Evolutionary conservation across 805 yeast genomes (phyloP).

Genomic region (Pichia sporocuriosa): DNA sequence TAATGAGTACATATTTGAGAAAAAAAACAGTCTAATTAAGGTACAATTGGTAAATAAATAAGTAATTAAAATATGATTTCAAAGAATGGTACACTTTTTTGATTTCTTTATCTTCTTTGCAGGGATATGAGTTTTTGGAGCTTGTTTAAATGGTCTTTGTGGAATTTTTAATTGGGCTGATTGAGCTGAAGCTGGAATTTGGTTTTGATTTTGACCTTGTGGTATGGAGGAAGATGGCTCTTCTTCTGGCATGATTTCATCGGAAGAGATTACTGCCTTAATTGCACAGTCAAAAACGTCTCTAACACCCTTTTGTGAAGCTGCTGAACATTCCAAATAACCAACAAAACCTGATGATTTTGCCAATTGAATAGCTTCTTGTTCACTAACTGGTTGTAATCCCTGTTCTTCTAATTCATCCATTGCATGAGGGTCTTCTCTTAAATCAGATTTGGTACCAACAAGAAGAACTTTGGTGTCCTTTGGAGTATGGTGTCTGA

Average conservation of each 20-base stretch:
- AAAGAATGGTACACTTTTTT: constrained; percentile 44
- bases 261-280: constrained; percentile 54
- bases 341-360: constrained; percentile 64
- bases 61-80: constrained; percentile 8
- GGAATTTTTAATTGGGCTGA: too few species aligned
- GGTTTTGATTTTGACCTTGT: constrained; percentile 4
- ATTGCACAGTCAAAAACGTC: constrained; percentile 82
- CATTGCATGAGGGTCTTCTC: constrained; percentile 73
- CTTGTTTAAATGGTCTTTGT: constrained; percentile 2
- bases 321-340: constrained; percentile 85
- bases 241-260: constrained; percentile 20
- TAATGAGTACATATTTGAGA: neutral
- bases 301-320: constrained; percentile 80
- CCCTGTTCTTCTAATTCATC: constrained; percentile 60
- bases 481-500: constrained; percentile 73
- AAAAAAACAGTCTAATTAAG: neutral
- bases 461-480: constrained; percentile 64
- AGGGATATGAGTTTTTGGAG: constrained; percentile 11
- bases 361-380: constrained; percentile 63
- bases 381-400: constrained; percentile 50
- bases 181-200: neutral
- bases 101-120: constrained; percentile 33
- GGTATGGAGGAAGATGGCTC: neutral
- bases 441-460: constrained; percentile 84
- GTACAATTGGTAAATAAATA: neutral